Evolutionary conservation across 1,284 basidiomycete species (phyloP).

Genomic region (Anthracocystis walkeri): DNA sequence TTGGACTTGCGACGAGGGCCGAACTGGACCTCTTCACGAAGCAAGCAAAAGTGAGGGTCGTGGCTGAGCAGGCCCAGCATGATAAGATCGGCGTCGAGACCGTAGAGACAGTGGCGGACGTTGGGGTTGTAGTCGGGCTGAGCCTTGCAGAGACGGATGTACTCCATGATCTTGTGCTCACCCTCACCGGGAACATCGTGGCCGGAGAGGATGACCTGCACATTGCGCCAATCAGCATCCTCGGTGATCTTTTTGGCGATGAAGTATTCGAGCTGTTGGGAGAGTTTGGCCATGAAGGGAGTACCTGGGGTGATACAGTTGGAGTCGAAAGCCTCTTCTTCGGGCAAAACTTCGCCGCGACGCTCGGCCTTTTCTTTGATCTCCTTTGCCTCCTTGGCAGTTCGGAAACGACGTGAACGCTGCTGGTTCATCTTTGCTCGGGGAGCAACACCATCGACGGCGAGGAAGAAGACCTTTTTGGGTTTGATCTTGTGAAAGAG

Average conservation of each 20-base stretch:
- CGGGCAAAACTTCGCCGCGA: slow-evolving; percentile 90
- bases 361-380: slow-evolving; percentile 84
- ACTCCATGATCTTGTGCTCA: slow-evolving; percentile 99
- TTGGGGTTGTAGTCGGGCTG: slow-evolving; percentile 95
- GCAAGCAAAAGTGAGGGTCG: slow-evolving; percentile 96
- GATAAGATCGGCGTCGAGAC: slow-evolving; percentile 96
- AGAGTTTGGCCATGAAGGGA: slow-evolving; percentile 91
- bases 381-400: slow-evolving; percentile 92
- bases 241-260: slow-evolving; percentile 72
- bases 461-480: slow-evolving; percentile 89
- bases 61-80: slow-evolving; percentile 97
- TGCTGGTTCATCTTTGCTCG: slow-evolving; percentile 99
- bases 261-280: slow-evolving; percentile 92
- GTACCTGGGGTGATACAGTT: slow-evolving; percentile 99
- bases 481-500: slow-evolving; percentile 97
- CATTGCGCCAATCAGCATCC: slow-evolving; percentile 78
- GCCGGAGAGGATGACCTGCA: slow-evolving; percentile 95
- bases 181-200: slow-evolving; percentile 98
- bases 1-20: slow-evolving; percentile 77
- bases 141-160: slow-evolving; percentile 91
- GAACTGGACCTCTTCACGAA: slow-evolving; percentile 98
- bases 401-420: slow-evolving; percentile 82
- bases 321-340: slow-evolving; percentile 95
- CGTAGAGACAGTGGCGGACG: slow-evolving; percentile 95
- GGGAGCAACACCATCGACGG: slow-evolving; percentile 96